Evolutionary conservation across 1,284 basidiomycete species (phyloP), one percentile per base, ranked within the genome.

Genomic region (Papiliotrema nemorosa): DNA sequence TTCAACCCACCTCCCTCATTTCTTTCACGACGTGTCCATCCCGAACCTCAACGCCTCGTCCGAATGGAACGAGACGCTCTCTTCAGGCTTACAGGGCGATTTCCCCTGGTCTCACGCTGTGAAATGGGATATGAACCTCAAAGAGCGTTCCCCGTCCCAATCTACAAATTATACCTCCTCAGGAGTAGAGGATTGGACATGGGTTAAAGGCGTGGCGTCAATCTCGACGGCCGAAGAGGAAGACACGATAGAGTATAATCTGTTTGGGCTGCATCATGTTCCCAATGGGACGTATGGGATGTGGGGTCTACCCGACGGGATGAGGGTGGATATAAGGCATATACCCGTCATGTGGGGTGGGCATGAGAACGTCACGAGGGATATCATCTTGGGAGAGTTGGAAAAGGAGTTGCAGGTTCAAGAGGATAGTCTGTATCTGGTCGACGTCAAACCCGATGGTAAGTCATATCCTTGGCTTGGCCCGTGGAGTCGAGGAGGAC

Each of bases 271-370:
- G 13, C 89, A 91, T 72, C 83, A 88, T 63, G 59, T 86, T 9
- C 75, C 80, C 9, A 87, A 88, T 57, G 90, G 90, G 1, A 82
- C 86, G 1, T 82, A 91, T 36, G 86, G 84, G 63, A 86, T 87
- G 0, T 80, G 86, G 53, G 87, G 82, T 5, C 79, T 84, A 60
- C 82, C 85, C 4, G 71, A 75, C 20, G 84, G 84, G 21, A 58
- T 60, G 47, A 48, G 50, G 36, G 51, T 35, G 77, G 76, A 54
- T 75, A 78, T 58, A 78, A 84, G 52, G 82, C 88, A 66, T 34
- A 80, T 90, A 37, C 82, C 88, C 3, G 68, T 78, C 14, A 75
- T 90, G 5, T 68, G 52, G 50, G 53, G 59, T 59, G 49, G 58
- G 85, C 85, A 1, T 79, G 79, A 76, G 56, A 88, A 88, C 56